Evolutionary conservation across 2,329 filamentous ascomycete genomes (phyloP).

Genomic region (Verticillium nonalfalfae): DNA sequence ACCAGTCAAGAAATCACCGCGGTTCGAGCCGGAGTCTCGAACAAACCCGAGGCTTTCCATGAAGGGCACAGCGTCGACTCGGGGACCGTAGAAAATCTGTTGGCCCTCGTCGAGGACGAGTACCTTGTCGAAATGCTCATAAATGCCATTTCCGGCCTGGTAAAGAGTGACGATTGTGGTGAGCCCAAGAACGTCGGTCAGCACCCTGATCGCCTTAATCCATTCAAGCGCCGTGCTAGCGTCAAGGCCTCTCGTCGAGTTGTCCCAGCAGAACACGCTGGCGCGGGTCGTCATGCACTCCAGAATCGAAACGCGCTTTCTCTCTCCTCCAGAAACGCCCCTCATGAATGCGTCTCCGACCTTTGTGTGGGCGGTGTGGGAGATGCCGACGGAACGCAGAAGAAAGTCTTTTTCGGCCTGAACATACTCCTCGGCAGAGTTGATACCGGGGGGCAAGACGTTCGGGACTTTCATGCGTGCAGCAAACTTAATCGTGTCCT

Average conservation of each 20-base stretch:
- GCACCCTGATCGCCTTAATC: slow-evolving; percentile 49
- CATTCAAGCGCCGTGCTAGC: slow-evolving; percentile 58
- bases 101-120: slow-evolving; percentile 64
- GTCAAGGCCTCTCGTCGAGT: slow-evolving; percentile 59
- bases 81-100: slow-evolving; percentile 60
- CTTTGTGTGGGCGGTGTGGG: slow-evolving; percentile 56
- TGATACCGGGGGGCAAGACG: slow-evolving; percentile 34
- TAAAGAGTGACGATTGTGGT: slow-evolving; percentile 67
- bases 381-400: slow-evolving; percentile 49
- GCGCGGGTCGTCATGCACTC: slow-evolving; percentile 54
- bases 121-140: slow-evolving; percentile 68
- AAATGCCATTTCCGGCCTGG: slow-evolving; percentile 61
- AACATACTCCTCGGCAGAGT: slow-evolving; percentile 35
- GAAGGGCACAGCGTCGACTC: slow-evolving; percentile 55
- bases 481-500: slow-evolving; percentile 62
- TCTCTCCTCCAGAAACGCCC: slow-evolving; percentile 63
- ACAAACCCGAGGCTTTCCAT: slow-evolving; percentile 61
- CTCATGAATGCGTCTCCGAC: slow-evolving; percentile 62
- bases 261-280: slow-evolving; percentile 61
- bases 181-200: slow-evolving; percentile 56
- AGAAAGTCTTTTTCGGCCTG: slow-evolving; percentile 45
- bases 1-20: slow-evolving; percentile 63
- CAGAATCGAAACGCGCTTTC: slow-evolving; percentile 63
- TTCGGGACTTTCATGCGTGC: slow-evolving; percentile 52
- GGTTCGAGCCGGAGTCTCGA: slow-evolving; percentile 41